Percentiles rank a stretch among this genome's conserved stretches.
These are phyloP conservation scores for Clonostachys byssicola DNA, from an alignment of 2,329 filamentous ascomycete species.

Conservation along the genomic window DNA sequence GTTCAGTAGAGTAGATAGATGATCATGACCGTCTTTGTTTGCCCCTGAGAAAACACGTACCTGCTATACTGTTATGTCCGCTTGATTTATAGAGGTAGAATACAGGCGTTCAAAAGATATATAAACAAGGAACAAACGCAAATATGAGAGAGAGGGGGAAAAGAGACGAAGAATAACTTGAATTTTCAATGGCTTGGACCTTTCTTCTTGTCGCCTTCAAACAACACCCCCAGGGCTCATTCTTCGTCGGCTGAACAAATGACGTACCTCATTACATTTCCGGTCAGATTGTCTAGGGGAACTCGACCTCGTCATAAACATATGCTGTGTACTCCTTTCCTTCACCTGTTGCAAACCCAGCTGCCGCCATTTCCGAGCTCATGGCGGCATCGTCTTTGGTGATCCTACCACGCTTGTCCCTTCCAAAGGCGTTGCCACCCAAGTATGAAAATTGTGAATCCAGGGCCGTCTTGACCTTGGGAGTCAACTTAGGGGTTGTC, in stretches of 20 bases:
- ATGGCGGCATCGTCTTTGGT: constrained; percentile 82
- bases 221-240: background rate
- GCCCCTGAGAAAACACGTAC: too few species aligned
- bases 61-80: background rate
- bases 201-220: background rate
- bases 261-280: background rate
- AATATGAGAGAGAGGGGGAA: too few species aligned
- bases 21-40: too few species aligned
- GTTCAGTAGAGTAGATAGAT: too few species aligned
- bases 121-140: too few species aligned
- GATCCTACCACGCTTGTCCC: constrained; percentile 89
- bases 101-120: constrained; percentile 14
- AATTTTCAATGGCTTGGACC: background rate
- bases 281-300: constrained; percentile 36
- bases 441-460: constrained; percentile 87
- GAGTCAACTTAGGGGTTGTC: constrained; percentile 77
- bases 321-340: constrained; percentile 89
- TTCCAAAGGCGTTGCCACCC: constrained; percentile 87
- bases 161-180: too few species aligned
- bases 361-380: constrained; percentile 79
- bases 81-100: constrained; percentile 15
- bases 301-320: constrained; percentile 94
- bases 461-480: constrained; percentile 74
- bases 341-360: constrained; percentile 62
- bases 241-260: background rate